phyloP scores from a whole-genome alignment of 805 yeast species.

The Zygosaccharomyces lentus region DNA sequence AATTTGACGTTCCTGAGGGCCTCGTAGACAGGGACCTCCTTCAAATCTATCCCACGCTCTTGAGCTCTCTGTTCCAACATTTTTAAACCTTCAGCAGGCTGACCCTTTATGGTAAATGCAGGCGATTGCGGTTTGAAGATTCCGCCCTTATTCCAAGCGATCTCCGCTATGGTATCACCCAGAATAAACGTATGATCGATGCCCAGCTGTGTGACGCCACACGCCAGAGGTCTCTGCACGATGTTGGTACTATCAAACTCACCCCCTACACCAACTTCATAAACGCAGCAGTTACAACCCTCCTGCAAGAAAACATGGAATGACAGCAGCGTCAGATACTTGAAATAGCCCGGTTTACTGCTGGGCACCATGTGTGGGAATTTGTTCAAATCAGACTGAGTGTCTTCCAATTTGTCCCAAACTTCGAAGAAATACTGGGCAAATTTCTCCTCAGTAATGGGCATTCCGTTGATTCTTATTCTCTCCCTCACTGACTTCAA shows the following conservation, averaged over 20 bases:
- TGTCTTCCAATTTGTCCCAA: slow-evolving; percentile 69
- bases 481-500: slow-evolving; percentile 89
- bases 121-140: slow-evolving; percentile 68
- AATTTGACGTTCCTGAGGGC: slow-evolving; percentile 41
- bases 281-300: slow-evolving; percentile 88
- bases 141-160: slow-evolving; percentile 96
- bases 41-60: slow-evolving; percentile 54
- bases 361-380: slow-evolving; percentile 75
- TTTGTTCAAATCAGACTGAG: slow-evolving; percentile 48
- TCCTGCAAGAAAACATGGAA: slow-evolving; percentile 87
- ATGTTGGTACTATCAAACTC: slow-evolving; percentile 95
- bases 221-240: slow-evolving; percentile 69
- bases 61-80: slow-evolving; percentile 61
- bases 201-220: slow-evolving; percentile 84
- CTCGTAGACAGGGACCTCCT: slow-evolving; percentile 47
- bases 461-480: slow-evolving; percentile 79
- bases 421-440: slow-evolving; percentile 90
- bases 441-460: slow-evolving; percentile 75
- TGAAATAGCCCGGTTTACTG: slow-evolving; percentile 87
- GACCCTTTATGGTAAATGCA: slow-evolving; percentile 63
- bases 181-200: slow-evolving; percentile 86
- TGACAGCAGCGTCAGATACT: slow-evolving; percentile 81
- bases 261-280: slow-evolving; percentile 98
- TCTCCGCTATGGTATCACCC: slow-evolving; percentile 82
- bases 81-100: slow-evolving; percentile 50